Conservation (phyloP, 768 basidiomycete species). For the Mycena venus region DNA sequence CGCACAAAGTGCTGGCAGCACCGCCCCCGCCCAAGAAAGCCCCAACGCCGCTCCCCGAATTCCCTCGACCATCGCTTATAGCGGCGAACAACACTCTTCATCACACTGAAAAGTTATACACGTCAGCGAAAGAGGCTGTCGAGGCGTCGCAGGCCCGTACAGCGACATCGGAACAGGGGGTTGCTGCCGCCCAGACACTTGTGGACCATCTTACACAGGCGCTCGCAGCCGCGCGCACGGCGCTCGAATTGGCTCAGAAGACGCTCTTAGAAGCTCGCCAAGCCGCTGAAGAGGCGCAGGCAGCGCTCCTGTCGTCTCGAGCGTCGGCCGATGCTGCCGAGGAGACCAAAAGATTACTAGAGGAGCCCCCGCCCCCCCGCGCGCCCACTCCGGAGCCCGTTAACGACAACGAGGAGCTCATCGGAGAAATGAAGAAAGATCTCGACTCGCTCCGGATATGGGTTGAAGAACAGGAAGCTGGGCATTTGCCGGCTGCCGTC, state of each 20-base stretch:
- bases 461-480: constrained; percentile 27
- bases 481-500: neutral
- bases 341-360: constrained; percentile 28
- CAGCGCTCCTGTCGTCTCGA: constrained; percentile 11
- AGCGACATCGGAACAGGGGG: constrained; percentile 11
- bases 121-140: constrained; percentile 19
- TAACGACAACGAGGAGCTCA: constrained; percentile 17
- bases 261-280: constrained; percentile 24
- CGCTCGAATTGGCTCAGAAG: constrained; percentile 23
- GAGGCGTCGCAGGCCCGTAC: constrained; percentile 19
- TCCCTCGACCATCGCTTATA: constrained; percentile 17
- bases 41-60: constrained; percentile 9
- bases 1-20: constrained; percentile 21
- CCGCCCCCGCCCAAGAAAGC: constrained; percentile 21
- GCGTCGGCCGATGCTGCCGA: constrained; percentile 26
- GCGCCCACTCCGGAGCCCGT: constrained; percentile 21
- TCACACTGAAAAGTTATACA: constrained; percentile 6
- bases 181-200: constrained; percentile 12
- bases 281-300: constrained; percentile 23
- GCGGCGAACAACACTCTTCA: constrained; percentile 25
- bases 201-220: constrained; percentile 25
- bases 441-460: constrained; percentile 21
- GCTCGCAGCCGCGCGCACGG: constrained; percentile 15
- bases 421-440: constrained; percentile 27
- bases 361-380: constrained; percentile 21